Base-by-base conservation (phyloP, 192 early-diverging fungal species). In the Thoreauomyces humboldtii region DNA sequence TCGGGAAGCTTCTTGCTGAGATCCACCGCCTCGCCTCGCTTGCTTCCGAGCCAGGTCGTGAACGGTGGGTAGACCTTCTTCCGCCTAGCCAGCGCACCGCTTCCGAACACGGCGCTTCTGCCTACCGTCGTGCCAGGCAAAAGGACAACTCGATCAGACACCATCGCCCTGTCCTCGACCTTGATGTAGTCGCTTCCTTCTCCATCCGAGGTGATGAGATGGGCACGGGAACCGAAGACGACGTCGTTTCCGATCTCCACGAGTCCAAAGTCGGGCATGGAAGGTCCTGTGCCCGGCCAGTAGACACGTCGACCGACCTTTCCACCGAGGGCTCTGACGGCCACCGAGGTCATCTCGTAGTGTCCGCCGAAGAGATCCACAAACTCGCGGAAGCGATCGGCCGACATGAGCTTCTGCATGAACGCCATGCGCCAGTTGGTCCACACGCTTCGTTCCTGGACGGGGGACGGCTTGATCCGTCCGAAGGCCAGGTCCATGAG, bases 281-380 rank as follows among this genome's bases (percentile, higher is more conserved):
- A 54, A 19, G 74, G 63, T 31, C 67, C 62, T 27, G 68, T 73
- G 41, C 77, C 77, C 11, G 77, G 77, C 77, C 77, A 79, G 61
- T 79, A 79, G 2, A 79, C 63, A 22, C 74, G 70, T 27, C 73
- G 52, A 11, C 77, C 77, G 52, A 75, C 53, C 51, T 70, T 75
- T 21, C 72, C 77, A 31, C 77, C 77, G 25, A 76, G 50, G 27
- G 60, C 31, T n/a, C 77, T 73, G 67, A 70, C 74, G 27, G 73
- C 46, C 28, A 67, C 63, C 27, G 47, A 57, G 7, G 73, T 71
- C 15, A 70, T 45, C 64, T 76, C 74, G 55, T 79, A 79, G 52
- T 79, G 77, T 12, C 59, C 60, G 11, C 77, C 77, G 27, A 79
- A 33, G n/a, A 75, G 67, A 19, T 63, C 51, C 25, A 61, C 64